Evolutionary conservation across 108 stramenopile species (phyloP).

Genomic region (Pseudonitzschia pungens): DNA sequence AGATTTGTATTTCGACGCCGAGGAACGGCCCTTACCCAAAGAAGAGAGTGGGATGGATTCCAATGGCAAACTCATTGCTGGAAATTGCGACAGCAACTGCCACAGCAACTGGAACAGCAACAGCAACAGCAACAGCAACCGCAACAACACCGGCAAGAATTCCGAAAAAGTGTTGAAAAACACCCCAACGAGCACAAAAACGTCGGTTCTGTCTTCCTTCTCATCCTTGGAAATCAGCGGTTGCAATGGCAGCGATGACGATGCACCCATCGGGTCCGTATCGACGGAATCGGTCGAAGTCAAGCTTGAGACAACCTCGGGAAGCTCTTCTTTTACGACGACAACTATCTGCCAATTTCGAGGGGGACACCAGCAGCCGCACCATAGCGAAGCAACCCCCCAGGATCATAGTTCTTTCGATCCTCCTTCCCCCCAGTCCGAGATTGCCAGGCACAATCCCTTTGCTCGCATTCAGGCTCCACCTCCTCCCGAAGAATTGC

Average conservation of each 20-base stretch:
- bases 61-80: neutral
- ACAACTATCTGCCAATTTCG: neutral
- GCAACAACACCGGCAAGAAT: neutral
- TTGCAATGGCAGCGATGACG: neutral
- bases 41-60: neutral
- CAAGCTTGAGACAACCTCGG: neutral
- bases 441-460: neutral
- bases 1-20: conserved; percentile 12
- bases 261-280: neutral
- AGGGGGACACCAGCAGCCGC: neutral
- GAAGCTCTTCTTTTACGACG: no score
- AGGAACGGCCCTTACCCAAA: neutral
- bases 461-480: conserved; percentile 26
- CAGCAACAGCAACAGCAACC: neutral
- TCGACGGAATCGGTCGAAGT: neutral
- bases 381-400: neutral
- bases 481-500: conserved; percentile 42
- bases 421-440: neutral
- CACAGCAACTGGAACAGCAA: neutral
- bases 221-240: neutral
- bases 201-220: neutral
- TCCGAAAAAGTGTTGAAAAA: no score
- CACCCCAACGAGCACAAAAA: neutral
- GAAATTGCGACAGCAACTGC: neutral
- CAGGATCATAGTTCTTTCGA: neutral